Conservation (phyloP, 345 rosid genomes). For the Citrus sinensis region DVS_A1.0 CM039164.1:28234501-28235000, state of each 20-base stretch:
- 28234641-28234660: slow-evolving; percentile 58
- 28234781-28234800: slow-evolving; percentile 93
- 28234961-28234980: not conserved
- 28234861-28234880: not conserved
- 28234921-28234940: slow-evolving; percentile 1
- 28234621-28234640: slow-evolving; percentile 83
- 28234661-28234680: slow-evolving; percentile 47
- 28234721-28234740: slow-evolving; percentile 77
- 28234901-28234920: not conserved
- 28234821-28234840: slow-evolving; percentile 73
- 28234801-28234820: slow-evolving; percentile 78
- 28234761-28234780: slow-evolving; percentile 84
- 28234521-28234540: slow-evolving; percentile 12
- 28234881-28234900: not conserved
- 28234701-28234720: slow-evolving; percentile 74
- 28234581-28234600: slow-evolving; percentile 90
- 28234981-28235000: not conserved
- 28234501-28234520: slow-evolving; percentile 1
- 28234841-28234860: slow-evolving; percentile 58
- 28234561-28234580: slow-evolving; percentile 79
- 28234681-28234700: slow-evolving; percentile 52
- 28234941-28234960: not conserved
- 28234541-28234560: slow-evolving; percentile 18
- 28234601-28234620: slow-evolving; percentile 90
- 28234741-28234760: slow-evolving; percentile 93